Base-by-base conservation (phyloP, 805 yeast genomes). In the Candida bentonensis region DNA sequence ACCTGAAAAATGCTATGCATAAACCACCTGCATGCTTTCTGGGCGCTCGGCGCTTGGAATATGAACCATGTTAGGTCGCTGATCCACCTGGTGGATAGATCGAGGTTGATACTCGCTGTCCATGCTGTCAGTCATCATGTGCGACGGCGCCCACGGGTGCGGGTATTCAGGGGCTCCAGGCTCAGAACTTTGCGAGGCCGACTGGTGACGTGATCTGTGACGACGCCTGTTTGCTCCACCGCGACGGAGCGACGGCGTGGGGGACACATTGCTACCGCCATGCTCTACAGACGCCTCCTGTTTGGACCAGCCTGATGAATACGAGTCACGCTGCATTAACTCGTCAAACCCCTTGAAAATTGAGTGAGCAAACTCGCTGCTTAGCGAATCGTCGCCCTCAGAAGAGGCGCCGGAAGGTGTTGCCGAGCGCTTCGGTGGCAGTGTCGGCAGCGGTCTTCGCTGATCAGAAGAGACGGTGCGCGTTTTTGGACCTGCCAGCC, bases 291-390 rank as follows among this genome's bases (percentile, higher is more conserved):
- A 25, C 13, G 27, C 13, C 27, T 7, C 7, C 7, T 7, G 36
- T 30, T 9, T 7, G 7, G 11, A n/a, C 36, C 36, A 30, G 5
- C 36, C 17, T 11, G 36, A 30, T 9, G 36, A 30, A 17, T 30
- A 30, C 36, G 36, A 30, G 36, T 30, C 36, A 9, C 17, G 7
- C 17, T 17, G 13, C 36, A 30, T 13, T 9, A 30, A 17, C 5
- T 30, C 36, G 17, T 30, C 36, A n/a, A 30, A 30, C 7, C 36
- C 36, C n/a, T 30, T 30, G 36, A 30, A 30, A 30, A 30, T 30
- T 11, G 17, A 11, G 20, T 30, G 7, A 5, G 36, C 36, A 30
- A 30, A 30, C 20, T 30, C 36, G 20, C 36, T 30, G n/a, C 36
- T 30, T 17, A 30, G n/a, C 13, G 36, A 30, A 7, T 13, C 27